Evolutionary conservation across 345 rosid genomes (phyloP), one percentile per base, ranked within the genome.

Genomic region (Pistacia vera): DNA sequence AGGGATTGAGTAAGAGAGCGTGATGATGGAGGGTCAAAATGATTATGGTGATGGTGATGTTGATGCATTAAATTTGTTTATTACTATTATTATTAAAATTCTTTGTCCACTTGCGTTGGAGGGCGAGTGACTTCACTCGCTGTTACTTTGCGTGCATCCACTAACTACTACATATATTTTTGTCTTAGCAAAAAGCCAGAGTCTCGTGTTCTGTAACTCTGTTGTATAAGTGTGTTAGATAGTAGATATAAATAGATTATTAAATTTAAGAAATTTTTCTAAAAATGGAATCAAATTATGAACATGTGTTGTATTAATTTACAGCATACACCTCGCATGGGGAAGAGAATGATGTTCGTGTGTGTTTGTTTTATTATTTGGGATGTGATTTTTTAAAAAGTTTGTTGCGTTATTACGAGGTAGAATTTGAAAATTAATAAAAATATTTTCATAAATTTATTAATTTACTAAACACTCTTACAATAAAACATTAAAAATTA

Each of bases 1-100:
- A 13, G 2, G 46, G 8, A 41, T 41, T 20, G 33, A 5, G 66
- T 14, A 52, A 8, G 72, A 22, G 25, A 4, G 38, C 12, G 64
- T 11, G 44, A 46, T 52, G 38, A 54, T 67, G 74, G 13, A 44
- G 33, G 59, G 68, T 68, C 17, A 33, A 44, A 58, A 68, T 68
- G 60, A 59, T 75, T 58, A 66, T 59, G 73, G 30, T 46, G 73
- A 75, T 67, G 72, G 71, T 63, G 61, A 41, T 56, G 75, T 63
- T n/a, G 20, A 57, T 78, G 10, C 66, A 44, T 72, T 60, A 44
- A 41, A 44, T 72, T 59, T 12, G 20, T 25, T 38, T n/a, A 12
- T 66, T 66, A 11, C 25, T 22, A 22, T 11, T 44, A 0, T 2
- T 13, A 35, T 35, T 5, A 61, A 61, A 44, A 48, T 22, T 12